These are phyloP conservation scores for Sclerotinia minor DNA, from an alignment of 2,329 filamentous ascomycete species.

Conservation along the genomic window DNA sequence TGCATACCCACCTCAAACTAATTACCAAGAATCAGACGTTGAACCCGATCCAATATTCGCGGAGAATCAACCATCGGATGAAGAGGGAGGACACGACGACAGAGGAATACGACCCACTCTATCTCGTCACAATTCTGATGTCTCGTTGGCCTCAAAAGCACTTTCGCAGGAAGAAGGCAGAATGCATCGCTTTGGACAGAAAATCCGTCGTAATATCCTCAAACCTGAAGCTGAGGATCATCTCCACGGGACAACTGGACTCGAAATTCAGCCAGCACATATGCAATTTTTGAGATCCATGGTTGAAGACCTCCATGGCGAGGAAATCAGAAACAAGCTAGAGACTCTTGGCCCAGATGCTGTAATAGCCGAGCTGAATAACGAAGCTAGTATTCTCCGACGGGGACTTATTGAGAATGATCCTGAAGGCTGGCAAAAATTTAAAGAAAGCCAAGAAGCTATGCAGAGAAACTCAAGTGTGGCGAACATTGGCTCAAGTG, in stretches of 20 bases:
- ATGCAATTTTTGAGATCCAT: slow-evolving; percentile 57
- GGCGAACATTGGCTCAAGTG: slow-evolving; percentile 29
- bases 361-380: slow-evolving; percentile 58
- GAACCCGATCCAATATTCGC: slow-evolving; percentile 33
- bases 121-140: slow-evolving; percentile 63
- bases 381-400: slow-evolving; percentile 47
- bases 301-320: slow-evolving; percentile 62
- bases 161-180: slow-evolving; percentile 69
- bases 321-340: slow-evolving; percentile 55
- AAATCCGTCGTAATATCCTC: slow-evolving; percentile 63
- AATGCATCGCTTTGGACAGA: slow-evolving; percentile 67
- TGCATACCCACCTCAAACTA: slow-evolving; percentile 25
- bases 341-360: slow-evolving; percentile 55
- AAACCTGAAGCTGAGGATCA: slow-evolving; percentile 41
- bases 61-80: slow-evolving; percentile 42
- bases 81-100: slow-evolving; percentile 44
- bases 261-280: slow-evolving; percentile 33
- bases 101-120: slow-evolving; percentile 46
- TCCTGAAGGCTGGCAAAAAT: slow-evolving; percentile 63
- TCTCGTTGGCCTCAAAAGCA: slow-evolving; percentile 65
- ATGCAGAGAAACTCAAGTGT: slow-evolving; percentile 35
- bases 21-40: slow-evolving; percentile 31
- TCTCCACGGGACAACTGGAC: slow-evolving; percentile 47
- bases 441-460: slow-evolving; percentile 59
- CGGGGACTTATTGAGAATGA: slow-evolving; percentile 58